These are phyloP conservation scores for Camellia oleifera DNA, from an alignment of 179 eudicot genomes.

Conservation along the genomic window DNA sequence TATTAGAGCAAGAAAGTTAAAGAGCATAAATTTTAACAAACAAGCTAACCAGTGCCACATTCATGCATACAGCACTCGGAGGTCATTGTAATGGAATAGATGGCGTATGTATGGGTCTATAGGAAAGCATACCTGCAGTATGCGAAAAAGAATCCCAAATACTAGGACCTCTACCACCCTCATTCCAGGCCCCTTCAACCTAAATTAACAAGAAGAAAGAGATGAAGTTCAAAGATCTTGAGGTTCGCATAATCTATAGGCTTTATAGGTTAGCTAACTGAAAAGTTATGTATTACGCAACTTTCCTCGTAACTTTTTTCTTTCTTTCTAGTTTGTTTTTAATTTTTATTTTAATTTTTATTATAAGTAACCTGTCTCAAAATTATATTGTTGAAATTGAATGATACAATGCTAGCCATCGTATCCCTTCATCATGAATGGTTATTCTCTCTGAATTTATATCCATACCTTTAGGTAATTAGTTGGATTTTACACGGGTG, in stretches of 20 bases:
- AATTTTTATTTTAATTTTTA: too few species aligned
- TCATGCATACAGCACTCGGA: not conserved
- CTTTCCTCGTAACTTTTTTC: not conserved
- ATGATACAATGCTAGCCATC: not conserved
- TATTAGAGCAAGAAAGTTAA: conserved; percentile 21
- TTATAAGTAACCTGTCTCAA: too few species aligned
- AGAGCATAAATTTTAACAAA: not conserved
- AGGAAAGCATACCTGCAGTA: conserved; percentile 38
- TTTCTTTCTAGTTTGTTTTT: not conserved
- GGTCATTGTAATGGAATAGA: not conserved
- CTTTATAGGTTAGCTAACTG: conserved; percentile 8
- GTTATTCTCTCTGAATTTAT: too few species aligned
- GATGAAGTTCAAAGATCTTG: not conserved
- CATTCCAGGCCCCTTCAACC: conserved; percentile 49
- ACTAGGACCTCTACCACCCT: conserved; percentile 74
- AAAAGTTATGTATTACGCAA: not conserved
- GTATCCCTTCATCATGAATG: too few species aligned
- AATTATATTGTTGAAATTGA: not conserved
- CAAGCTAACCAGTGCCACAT: not conserved
- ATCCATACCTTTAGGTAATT: too few species aligned
- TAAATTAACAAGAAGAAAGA: conserved; percentile 19
- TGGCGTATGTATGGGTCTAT: not conserved
- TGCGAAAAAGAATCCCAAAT: conserved; percentile 80
- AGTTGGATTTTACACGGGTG: too few species aligned
- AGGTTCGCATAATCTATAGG: not conserved